Evolutionary conservation across 805 yeast species (phyloP).

Genomic region (Ogataea paradorogensis): DNA sequence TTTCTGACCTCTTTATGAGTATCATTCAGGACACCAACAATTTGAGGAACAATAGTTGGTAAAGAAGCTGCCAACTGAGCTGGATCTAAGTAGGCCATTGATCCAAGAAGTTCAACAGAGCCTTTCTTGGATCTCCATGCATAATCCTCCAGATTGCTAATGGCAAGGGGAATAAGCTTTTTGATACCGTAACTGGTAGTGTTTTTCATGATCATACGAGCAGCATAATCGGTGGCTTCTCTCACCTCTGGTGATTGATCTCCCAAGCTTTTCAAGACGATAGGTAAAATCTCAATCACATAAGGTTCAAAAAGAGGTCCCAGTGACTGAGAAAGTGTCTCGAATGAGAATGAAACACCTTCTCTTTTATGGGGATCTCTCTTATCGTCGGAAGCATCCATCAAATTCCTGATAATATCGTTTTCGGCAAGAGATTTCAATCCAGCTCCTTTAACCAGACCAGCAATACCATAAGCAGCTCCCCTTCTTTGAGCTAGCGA

Average conservation of each 20-base stretch:
- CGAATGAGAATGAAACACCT: slow-evolving; percentile 84
- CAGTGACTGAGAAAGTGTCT: slow-evolving; percentile 73
- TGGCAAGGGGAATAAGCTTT: slow-evolving; percentile 85
- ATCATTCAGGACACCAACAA: slow-evolving; percentile 91
- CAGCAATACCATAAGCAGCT: slow-evolving; percentile 95
- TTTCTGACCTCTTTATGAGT: slow-evolving; percentile 95
- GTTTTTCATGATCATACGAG: slow-evolving; percentile 81
- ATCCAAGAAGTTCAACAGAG: slow-evolving; percentile 91
- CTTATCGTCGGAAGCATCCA: slow-evolving; percentile 85
- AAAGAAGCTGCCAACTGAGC: slow-evolving; percentile 86
- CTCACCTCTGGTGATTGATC: slow-evolving; percentile 85
- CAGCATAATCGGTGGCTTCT: slow-evolving; percentile 82
- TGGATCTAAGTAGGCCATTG: slow-evolving; percentile 97
- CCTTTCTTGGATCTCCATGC: slow-evolving; percentile 98
- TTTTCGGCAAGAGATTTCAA: slow-evolving; percentile 69
- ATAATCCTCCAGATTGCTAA: slow-evolving; percentile 78
- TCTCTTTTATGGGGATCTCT: slow-evolving; percentile 72
- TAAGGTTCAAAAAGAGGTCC: slow-evolving; percentile 90
- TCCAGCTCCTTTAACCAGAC: slow-evolving; percentile 88
- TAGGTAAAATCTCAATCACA: slow-evolving; percentile 83
- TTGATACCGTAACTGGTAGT: slow-evolving; percentile 93
- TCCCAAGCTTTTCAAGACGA: slow-evolving; percentile 76
- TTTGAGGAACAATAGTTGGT: slow-evolving; percentile 90
- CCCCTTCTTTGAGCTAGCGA: slow-evolving; percentile 68
- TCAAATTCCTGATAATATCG: slow-evolving; percentile 71